Percentiles rank a stretch among this genome's conserved stretches.
These are phyloP conservation scores for Pseudogymnoascus verrucosus DNA, from an alignment of 2,329 filamentous ascomycete genomes.

Conservation along the genomic window DNA sequence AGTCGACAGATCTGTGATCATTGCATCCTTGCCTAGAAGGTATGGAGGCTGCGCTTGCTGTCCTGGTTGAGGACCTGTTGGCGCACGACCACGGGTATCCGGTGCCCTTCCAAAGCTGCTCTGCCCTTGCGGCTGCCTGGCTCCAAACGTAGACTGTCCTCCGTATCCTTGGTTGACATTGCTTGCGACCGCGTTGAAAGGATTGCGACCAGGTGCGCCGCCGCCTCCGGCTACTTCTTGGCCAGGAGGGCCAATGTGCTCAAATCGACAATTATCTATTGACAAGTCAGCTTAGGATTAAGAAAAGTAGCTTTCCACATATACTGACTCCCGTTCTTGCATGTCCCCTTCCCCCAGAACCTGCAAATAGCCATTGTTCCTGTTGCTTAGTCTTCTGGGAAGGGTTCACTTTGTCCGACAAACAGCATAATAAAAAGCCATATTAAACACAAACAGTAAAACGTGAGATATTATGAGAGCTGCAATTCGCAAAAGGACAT, in stretches of 20 bases:
- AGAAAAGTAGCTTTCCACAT: neutral
- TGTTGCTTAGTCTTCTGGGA: slow-evolving; percentile 34
- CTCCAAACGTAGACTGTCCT: neutral
- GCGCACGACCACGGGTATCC: slow-evolving; percentile 10
- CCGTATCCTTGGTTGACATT: slow-evolving; percentile 15
- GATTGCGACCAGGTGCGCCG: slow-evolving; percentile 11
- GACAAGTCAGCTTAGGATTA: neutral
- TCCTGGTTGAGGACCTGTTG: slow-evolving; percentile 7
- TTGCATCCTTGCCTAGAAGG: slow-evolving; percentile 35
- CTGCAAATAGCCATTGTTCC: slow-evolving; percentile 36
- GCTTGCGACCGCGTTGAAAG: slow-evolving; percentile 14
- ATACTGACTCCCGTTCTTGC: slow-evolving; percentile 53
- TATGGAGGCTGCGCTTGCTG: slow-evolving; percentile 18
- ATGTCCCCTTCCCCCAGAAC: slow-evolving; percentile 58
- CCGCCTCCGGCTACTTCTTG: slow-evolving; percentile 8
- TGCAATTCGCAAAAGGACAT: neutral
- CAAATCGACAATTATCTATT: slow-evolving; percentile 45
- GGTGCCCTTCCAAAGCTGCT: slow-evolving; percentile 1
- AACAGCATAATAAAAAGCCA: neutral
- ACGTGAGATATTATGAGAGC: neutral
- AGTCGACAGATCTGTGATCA: slow-evolving; percentile 58
- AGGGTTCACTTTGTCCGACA: neutral
- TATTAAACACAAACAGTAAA: neutral
- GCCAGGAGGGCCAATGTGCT: slow-evolving; percentile 31
- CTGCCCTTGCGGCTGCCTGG: slow-evolving; percentile 15